A percentile compares a stretch with the other conserved stretches of the same genome.
Conservation (phyloP, 495 filamentous ascomycete genomes). For the Penicillium angulare region DNA sequence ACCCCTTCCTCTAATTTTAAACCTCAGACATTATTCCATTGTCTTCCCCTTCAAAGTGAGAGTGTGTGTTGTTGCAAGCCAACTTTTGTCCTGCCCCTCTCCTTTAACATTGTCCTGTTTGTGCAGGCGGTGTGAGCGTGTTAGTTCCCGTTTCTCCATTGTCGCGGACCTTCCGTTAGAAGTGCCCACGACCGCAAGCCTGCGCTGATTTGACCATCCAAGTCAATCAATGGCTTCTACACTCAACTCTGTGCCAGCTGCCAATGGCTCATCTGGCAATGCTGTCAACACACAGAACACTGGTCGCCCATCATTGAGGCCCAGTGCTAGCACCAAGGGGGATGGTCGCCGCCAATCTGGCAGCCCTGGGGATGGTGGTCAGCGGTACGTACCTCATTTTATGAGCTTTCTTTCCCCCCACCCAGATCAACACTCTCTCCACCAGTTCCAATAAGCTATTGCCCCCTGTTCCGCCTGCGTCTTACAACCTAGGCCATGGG, state of each 20-base stretch:
- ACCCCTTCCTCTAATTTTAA: background rate
- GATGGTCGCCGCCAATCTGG: conserved; percentile 58
- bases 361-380: conserved; percentile 53
- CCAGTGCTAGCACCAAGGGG: conserved; percentile 53
- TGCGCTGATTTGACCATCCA: conserved; percentile 28
- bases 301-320: conserved; percentile 44
- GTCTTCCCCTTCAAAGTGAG: conserved; percentile 5
- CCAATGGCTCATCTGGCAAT: conserved; percentile 51
- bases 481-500: background rate
- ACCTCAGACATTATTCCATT: conserved; percentile 4
- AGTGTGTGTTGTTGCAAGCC: background rate
- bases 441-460: background rate
- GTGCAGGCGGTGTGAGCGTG: conserved; percentile 43
- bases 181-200: conserved; percentile 43
- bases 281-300: conserved; percentile 36
- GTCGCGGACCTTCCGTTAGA: conserved; percentile 38
- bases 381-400: conserved; percentile 46
- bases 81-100: conserved; percentile 2
- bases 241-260: conserved; percentile 42
- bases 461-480: background rate
- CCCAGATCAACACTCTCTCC: background rate
- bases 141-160: conserved; percentile 32
- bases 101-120: conserved; percentile 20
- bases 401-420: conserved; percentile 7
- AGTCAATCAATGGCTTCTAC: conserved; percentile 52